Conservation (phyloP, 176 grass and related monocot genomes). For the Oryza rufipogon region DNA sequence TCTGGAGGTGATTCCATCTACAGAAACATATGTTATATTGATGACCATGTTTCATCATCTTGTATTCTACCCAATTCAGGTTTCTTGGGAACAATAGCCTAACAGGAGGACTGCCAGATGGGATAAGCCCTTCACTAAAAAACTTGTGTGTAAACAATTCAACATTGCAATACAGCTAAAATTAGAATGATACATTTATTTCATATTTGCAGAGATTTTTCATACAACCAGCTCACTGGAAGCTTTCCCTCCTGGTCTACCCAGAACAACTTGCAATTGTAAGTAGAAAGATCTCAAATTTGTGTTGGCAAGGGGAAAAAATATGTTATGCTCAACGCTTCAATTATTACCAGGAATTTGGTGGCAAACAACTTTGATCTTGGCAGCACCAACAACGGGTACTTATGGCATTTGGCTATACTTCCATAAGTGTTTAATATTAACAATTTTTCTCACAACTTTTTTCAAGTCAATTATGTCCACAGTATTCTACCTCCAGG, state of each 20-base stretch:
- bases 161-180: not conserved
- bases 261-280: conserved; percentile 62
- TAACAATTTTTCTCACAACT: not conserved
- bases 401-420: not conserved
- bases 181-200: not conserved
- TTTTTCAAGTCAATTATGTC: not conserved
- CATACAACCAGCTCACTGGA: conserved; percentile 87
- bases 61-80: conserved; percentile 37
- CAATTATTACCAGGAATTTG: conserved; percentile 58
- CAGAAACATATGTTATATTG: not conserved
- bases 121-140: conserved; percentile 52
- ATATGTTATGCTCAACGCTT: not conserved
- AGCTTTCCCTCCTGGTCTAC: conserved; percentile 74
- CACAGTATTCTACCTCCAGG: conserved; percentile 56
- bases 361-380: conserved; percentile 73
- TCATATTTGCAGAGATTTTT: conserved; percentile 71
- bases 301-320: not conserved
- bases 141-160: conserved; percentile 62
- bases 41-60: not conserved
- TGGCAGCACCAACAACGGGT: conserved; percentile 53
- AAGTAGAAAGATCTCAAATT: conserved; percentile 47
- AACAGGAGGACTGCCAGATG: conserved; percentile 60
- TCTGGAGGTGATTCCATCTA: not conserved
- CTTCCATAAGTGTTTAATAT: not conserved
- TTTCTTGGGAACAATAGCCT: conserved; percentile 97